Base-by-base conservation (phyloP, 2,329 filamentous ascomycete genomes). In the Graphiopsis chlorocephala region DNA sequence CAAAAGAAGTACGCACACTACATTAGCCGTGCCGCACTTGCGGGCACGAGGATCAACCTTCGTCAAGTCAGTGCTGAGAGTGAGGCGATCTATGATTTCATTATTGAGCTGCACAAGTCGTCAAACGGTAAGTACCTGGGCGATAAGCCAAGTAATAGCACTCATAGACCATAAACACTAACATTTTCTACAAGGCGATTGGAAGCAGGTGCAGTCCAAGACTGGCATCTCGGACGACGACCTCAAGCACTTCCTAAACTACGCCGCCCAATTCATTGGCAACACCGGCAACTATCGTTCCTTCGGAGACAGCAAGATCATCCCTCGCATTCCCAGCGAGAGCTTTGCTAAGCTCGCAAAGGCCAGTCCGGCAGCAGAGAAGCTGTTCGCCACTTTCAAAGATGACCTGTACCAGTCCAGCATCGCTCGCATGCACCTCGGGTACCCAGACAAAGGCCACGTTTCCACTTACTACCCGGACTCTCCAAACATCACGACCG, bases 1-100 rank as follows among this genome's bases (percentile, higher is more conserved):
- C 87, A 96, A 81, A 69, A 71, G 66, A 70, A 93, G 65, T 74
- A 74, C 47, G 72, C 72, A 26, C 73, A 74, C 64, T 73, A 89
- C 75, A 91, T 96, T 75, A 92, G 89, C 85, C 87, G 79, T 64
- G 82, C 81, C 28, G 80, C 79, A 61, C 79, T 81, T 56, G 76
- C 81, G 38, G 83, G 83, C 7, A 81, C 81, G 4, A 76, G 83
- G 53, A 79, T 85, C 60, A 81, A 85, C 56, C 77, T 85, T 29
- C 81, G 83, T 47, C 83, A 85, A 71, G 76, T 82, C 29, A 84
- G 81, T 4, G 77, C 79, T 31, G 83, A 85, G 69, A 80, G 81
- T 4, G 82, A 82, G 68, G 70, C 72, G 45, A 84, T 85, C 63
- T 85, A 84, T 68, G 83, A 86, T 71, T 82, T 85, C 72, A 83